phyloP scores from a whole-genome alignment of 169 alveolate species.

The Plasmodium billcollinsi region DNA sequence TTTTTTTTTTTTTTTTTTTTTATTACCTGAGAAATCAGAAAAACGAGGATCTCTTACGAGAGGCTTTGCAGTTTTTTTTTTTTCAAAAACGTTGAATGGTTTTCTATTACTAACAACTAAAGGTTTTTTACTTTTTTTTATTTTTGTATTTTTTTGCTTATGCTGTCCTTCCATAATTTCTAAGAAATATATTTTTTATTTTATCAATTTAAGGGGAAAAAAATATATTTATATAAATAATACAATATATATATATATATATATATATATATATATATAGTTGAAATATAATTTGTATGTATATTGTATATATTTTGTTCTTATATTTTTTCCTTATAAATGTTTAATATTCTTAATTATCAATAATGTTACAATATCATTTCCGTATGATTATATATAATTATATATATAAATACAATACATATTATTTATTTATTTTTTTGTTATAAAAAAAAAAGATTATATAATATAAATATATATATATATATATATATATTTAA shows the following conservation, averaged over 20 bases:
- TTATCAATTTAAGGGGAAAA: background rate
- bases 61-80: conserved; percentile 42
- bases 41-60: conserved; percentile 54
- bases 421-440: too few species aligned
- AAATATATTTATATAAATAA: background rate
- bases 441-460: too few species aligned
- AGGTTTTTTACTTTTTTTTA: conserved; percentile 55
- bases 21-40: conserved; percentile 55
- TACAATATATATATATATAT: too few species aligned
- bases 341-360: too few species aligned
- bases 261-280: background rate
- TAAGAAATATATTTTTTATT: background rate
- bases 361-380: too few species aligned
- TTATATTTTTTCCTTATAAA: too few species aligned
- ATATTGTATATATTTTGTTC: too few species aligned
- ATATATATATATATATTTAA: too few species aligned
- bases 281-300: too few species aligned
- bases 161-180: background rate
- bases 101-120: conserved; percentile 57
- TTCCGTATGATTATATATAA: too few species aligned
- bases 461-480: too few species aligned
- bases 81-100: conserved; percentile 52
- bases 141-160: conserved; percentile 26
- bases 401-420: too few species aligned
- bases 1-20: background rate